Evolutionary conservation across 305 asterid species (phyloP).

Genomic region (Solanum aculeatissimum): DNA sequence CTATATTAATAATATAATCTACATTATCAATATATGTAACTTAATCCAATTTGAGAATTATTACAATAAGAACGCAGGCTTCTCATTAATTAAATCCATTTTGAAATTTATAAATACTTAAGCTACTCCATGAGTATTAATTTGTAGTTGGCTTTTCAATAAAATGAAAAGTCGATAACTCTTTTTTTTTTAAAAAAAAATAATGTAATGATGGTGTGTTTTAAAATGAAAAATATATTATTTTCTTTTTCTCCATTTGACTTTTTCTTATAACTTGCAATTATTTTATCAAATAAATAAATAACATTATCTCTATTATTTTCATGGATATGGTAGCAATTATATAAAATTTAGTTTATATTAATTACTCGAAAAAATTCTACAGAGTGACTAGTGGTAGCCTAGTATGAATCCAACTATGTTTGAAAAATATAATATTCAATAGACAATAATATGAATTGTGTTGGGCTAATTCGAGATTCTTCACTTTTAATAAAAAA

Average conservation of each 20-base stretch:
- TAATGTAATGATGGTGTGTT: neutral
- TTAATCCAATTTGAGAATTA: neutral
- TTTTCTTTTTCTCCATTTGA: neutral
- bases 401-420: neutral
- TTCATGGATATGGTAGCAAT: neutral
- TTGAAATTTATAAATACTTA: neutral
- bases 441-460: neutral
- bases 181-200: neutral
- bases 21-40: neutral
- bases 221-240: neutral
- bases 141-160: neutral
- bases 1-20: neutral
- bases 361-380: neutral
- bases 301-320: neutral
- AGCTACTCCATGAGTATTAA: neutral
- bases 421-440: neutral
- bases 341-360: neutral
- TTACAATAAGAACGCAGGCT: neutral
- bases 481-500: neutral
- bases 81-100: neutral
- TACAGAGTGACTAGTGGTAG: neutral
- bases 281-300: neutral
- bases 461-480: accelerated
- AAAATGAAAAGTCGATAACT: neutral
- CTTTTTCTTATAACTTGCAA: neutral